phyloP scores from a whole-genome alignment of 257 asterid genomes.

The Solanum ahanhuiri region DNA sequence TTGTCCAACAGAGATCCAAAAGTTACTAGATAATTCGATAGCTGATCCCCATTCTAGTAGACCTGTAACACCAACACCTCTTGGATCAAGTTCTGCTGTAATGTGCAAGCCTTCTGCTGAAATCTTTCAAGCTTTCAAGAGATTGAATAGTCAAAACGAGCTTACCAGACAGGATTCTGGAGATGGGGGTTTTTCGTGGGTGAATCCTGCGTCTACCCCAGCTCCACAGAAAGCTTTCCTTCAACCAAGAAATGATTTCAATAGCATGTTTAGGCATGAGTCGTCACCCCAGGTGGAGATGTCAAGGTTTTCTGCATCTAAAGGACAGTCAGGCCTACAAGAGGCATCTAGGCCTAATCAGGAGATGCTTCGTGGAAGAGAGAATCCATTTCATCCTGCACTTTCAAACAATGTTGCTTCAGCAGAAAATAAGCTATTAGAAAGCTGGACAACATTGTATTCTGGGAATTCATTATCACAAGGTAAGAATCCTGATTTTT shows the following conservation, averaged over 20 bases:
- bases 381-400: not conserved
- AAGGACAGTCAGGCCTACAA: conserved; percentile 15
- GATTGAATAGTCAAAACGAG: conserved; percentile 48
- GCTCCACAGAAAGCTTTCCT: conserved; percentile 33
- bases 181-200: conserved; percentile 22
- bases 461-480: conserved; percentile 5
- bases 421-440: not conserved
- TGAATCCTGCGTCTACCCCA: conserved; percentile 13
- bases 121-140: conserved; percentile 48
- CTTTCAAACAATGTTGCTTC: not conserved
- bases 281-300: conserved; percentile 16
- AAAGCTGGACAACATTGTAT: conserved; percentile 9
- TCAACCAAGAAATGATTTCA: conserved; percentile 42
- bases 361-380: not conserved
- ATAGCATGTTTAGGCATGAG: conserved; percentile 27
- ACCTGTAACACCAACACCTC: conserved; percentile 17
- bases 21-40: conserved; percentile 16
- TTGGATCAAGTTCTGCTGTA: conserved; percentile 25
- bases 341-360: not conserved
- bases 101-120: conserved; percentile 30
- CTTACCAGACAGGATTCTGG: conserved; percentile 16
- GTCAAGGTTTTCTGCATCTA: conserved; percentile 6
- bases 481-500: conserved; percentile 10
- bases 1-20: conserved; percentile 33
- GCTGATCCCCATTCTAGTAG: conserved; percentile 25